Percentiles rank a stretch among this genome's conserved stretches.
phyloP scores from a whole-genome alignment of 164 flowering plant genomes.

The Dillenia turbinata region DNA sequence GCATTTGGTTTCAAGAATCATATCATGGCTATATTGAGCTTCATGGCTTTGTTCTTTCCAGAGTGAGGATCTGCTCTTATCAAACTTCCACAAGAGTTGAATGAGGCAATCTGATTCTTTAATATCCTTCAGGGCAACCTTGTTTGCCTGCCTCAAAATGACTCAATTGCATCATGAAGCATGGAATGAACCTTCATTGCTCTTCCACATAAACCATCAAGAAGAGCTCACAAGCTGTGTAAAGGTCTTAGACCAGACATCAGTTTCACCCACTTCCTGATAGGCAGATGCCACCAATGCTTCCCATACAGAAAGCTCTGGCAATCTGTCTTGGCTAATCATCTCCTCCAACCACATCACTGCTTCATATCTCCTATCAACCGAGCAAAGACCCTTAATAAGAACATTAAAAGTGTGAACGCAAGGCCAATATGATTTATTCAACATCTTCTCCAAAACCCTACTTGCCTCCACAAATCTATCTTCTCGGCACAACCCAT shows the following conservation, averaged over 20 bases:
- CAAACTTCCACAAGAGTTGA: too few species aligned
- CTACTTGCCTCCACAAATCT: conserved; percentile 49
- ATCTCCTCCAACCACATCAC: conserved; percentile 86
- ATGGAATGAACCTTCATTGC: too few species aligned
- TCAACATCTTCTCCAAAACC: conserved; percentile 58
- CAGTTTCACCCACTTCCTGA: conserved; percentile 11
- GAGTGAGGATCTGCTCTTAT: too few species aligned
- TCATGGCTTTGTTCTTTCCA: too few species aligned
- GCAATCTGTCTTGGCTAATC: conserved; percentile 55
- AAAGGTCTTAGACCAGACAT: neutral
- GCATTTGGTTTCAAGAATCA: too few species aligned
- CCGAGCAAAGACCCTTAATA: conserved; percentile 56
- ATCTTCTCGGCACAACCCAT: conserved; percentile 57
- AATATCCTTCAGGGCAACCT: too few species aligned
- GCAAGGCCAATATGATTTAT: conserved; percentile 37
- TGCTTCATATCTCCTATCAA: conserved; percentile 59
- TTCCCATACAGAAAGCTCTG: conserved; percentile 47
- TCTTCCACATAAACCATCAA: too few species aligned
- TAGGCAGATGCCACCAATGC: conserved; percentile 44
- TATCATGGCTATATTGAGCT: too few species aligned
- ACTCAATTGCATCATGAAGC: too few species aligned
- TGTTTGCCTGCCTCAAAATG: too few species aligned
- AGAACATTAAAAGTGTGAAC: conserved; percentile 27
- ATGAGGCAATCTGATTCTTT: too few species aligned
- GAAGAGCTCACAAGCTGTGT: neutral